These are phyloP conservation scores for Arabidopsis suecica DNA, from an alignment of 345 rosid species.

Conservation along the genomic window DNA sequence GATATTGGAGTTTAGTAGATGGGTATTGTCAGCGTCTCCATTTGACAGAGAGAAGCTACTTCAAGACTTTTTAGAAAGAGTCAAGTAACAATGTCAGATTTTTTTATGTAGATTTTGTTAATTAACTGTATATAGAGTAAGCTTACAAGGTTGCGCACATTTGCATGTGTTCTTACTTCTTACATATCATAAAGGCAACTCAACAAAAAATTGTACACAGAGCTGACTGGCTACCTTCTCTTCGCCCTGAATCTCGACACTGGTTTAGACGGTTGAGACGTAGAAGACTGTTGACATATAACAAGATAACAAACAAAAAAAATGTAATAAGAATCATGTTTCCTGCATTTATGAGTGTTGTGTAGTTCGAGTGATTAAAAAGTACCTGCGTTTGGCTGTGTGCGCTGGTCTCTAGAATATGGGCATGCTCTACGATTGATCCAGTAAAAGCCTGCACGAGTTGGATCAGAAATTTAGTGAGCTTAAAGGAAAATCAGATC, in stretches of 20 bases:
- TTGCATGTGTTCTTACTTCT: slow-evolving; percentile 23
- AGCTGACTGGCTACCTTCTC: slow-evolving; percentile 53
- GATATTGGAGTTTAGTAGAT: slow-evolving; percentile 71
- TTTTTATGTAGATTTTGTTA: slow-evolving; percentile 11
- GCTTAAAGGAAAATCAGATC: not conserved
- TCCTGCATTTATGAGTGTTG: not conserved
- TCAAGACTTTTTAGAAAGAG: slow-evolving; percentile 47
- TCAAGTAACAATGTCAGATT: slow-evolving; percentile 2
- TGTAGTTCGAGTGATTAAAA: not conserved
- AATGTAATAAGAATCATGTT: slow-evolving; percentile 15
- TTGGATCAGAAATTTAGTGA: slow-evolving; percentile 17
- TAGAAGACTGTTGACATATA: slow-evolving; percentile 53
- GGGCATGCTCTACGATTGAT: slow-evolving; percentile 64
- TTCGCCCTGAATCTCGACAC: slow-evolving; percentile 84
- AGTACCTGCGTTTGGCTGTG: slow-evolving; percentile 54
- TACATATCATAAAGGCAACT: slow-evolving; percentile 16
- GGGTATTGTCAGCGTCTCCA: slow-evolving; percentile 67
- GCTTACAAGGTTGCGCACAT: slow-evolving; percentile 15
- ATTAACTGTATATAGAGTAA: slow-evolving; percentile 15
- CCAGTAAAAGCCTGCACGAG: slow-evolving; percentile 75
- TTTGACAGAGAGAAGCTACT: slow-evolving; percentile 58
- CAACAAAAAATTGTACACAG: slow-evolving; percentile 23
- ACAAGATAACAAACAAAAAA: slow-evolving; percentile 23
- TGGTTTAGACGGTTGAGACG: slow-evolving; percentile 67
- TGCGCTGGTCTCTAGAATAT: slow-evolving; percentile 43